These are phyloP conservation scores for Setaria italica DNA, from an alignment of 202 grass and related monocot genomes.

Conservation along the genomic window DNA sequence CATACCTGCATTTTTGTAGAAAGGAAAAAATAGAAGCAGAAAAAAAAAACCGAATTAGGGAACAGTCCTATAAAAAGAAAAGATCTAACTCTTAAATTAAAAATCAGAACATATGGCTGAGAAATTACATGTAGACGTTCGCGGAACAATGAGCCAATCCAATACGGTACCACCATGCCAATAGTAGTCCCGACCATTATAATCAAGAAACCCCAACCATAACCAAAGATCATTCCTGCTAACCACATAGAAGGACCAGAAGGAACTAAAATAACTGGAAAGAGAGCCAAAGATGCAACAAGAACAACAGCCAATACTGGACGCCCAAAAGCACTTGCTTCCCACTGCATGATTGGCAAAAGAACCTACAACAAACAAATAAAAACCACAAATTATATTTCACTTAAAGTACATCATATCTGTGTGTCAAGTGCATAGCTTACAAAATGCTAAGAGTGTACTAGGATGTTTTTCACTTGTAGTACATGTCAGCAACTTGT, in stretches of 20 bases:
- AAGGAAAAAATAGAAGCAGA: slow-evolving; percentile 8
- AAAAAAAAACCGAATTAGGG: slow-evolving; percentile 20
- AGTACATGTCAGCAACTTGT: neutral
- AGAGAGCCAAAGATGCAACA: slow-evolving; percentile 81
- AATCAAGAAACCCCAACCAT: slow-evolving; percentile 96
- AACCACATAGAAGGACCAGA: slow-evolving; percentile 99
- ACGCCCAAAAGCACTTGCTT: slow-evolving; percentile 92
- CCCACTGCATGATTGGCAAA: slow-evolving; percentile 95
- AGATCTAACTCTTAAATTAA: neutral
- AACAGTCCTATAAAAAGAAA: slow-evolving; percentile 2
- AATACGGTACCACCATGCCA: slow-evolving; percentile 90
- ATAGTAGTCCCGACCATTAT: slow-evolving; percentile 96
- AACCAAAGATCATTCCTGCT: slow-evolving; percentile 99
- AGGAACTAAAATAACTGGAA: slow-evolving; percentile 83
- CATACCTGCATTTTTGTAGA: slow-evolving; percentile 62
- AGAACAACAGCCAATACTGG: slow-evolving; percentile 89
- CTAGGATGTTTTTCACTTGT: slow-evolving; percentile 2
- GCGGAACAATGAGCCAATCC: slow-evolving; percentile 84
- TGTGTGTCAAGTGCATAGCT: neutral
- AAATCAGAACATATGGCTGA: slow-evolving; percentile 1
- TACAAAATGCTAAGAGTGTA: slow-evolving; percentile 3
- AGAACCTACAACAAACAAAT: slow-evolving; percentile 62
- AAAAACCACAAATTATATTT: neutral
- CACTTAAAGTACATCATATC: neutral
- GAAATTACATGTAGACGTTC: slow-evolving; percentile 81